Evolutionary conservation across 371 early-diverging fungal genomes (phyloP).

Genomic region (Syncephalastrum racemosum): DNA sequence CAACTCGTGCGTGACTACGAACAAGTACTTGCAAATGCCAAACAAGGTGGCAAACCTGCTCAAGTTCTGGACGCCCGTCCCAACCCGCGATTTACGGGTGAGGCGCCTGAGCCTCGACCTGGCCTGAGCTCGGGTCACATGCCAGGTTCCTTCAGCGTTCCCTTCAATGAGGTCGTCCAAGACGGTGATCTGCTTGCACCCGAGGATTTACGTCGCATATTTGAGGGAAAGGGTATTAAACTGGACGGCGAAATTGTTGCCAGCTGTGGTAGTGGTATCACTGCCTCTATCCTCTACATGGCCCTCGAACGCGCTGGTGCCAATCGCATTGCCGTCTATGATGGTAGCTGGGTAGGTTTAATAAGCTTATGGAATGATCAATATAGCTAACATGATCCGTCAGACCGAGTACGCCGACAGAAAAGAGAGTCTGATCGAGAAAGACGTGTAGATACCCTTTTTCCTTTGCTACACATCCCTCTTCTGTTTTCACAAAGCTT

Average conservation of each 20-base stretch:
- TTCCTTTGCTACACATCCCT: too few species aligned
- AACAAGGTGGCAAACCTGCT: constrained; percentile 20
- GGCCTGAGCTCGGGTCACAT: constrained; percentile 87
- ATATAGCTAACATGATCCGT: too few species aligned
- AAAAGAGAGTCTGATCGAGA: constrained; percentile 57
- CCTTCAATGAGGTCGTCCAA: constrained; percentile 61
- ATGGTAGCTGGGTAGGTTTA: constrained; percentile 69
- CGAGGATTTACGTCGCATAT: constrained; percentile 47
- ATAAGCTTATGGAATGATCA: too few species aligned
- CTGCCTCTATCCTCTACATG: constrained; percentile 73
- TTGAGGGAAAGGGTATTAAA: constrained; percentile 58
- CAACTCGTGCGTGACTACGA: constrained; percentile 59
- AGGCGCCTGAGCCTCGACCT: constrained; percentile 81
- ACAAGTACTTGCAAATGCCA: constrained; percentile 49
- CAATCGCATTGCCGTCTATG: constrained; percentile 68
- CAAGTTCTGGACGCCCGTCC: constrained; percentile 87
- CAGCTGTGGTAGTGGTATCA: constrained; percentile 81
- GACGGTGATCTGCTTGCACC: constrained; percentile 43
- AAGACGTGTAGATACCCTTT: constrained; percentile 19
- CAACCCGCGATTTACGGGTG: constrained; percentile 67
- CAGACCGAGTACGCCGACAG: constrained; percentile 72
- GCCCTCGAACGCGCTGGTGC: constrained; percentile 68
- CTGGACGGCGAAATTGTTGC: constrained; percentile 57
- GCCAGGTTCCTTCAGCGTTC: constrained; percentile 75
- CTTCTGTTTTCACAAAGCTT: too few species aligned